phyloP scores from a whole-genome alignment of 495 filamentous ascomycete species.

The Echria macrotheca region DNA sequence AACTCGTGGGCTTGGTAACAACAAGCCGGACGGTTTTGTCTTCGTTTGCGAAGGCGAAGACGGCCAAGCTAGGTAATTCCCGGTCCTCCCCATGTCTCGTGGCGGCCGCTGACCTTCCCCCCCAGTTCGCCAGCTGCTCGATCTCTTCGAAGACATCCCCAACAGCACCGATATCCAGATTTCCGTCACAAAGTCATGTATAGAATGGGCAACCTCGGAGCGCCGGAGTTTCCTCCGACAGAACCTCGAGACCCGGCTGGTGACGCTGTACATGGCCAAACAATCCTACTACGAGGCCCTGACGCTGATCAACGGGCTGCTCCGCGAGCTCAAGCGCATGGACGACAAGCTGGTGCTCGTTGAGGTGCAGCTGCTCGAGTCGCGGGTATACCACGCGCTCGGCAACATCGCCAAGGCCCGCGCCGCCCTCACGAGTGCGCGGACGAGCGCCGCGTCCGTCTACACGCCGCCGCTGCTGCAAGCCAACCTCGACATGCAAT shows the following conservation, averaged over 20 bases:
- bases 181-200: conserved; percentile 91
- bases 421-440: conserved; percentile 86
- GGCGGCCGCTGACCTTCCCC: not conserved
- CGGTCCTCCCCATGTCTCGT: not conserved
- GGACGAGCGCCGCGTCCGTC: conserved; percentile 90
- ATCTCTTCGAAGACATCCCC: conserved; percentile 88
- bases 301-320: conserved; percentile 89
- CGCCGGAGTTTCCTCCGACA: conserved; percentile 92
- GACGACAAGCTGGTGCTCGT: conserved; percentile 98
- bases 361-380: conserved; percentile 97
- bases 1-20: conserved; percentile 86
- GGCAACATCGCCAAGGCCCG: conserved; percentile 95
- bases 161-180: conserved; percentile 91
- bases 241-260: conserved; percentile 93
- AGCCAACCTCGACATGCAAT: conserved; percentile 97
- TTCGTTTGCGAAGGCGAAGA: conserved; percentile 97
- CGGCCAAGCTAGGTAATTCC: conserved; percentile 84
- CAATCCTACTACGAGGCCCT: conserved; percentile 94
- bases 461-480: conserved; percentile 95
- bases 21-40: conserved; percentile 86
- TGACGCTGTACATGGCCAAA: conserved; percentile 91
- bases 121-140: conserved; percentile 91
- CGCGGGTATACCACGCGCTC: conserved; percentile 92
- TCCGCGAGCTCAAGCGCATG: conserved; percentile 92
- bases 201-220: conserved; percentile 97